phyloP scores from a whole-genome alignment of 805 yeast species.

The Teunomyces atbi region DNA sequence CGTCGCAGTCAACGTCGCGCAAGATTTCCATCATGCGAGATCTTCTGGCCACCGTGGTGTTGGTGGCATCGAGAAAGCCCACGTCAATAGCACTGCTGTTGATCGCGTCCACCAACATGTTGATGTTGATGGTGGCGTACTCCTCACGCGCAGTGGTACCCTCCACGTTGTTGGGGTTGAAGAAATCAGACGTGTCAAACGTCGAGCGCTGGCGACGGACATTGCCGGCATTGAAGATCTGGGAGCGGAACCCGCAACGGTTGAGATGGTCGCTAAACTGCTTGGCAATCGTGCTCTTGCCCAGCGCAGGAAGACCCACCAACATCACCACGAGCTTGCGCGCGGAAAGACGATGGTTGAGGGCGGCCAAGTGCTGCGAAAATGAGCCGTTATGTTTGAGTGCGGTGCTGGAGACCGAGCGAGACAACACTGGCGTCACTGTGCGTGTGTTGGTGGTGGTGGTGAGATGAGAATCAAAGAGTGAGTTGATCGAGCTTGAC shows the following conservation, averaged over 20 bases:
- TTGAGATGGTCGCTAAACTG: conserved; percentile 32
- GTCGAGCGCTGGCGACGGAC: conserved; percentile 37
- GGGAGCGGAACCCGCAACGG: conserved; percentile 18
- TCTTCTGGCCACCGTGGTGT: conserved; percentile 37
- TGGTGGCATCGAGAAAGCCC: conserved; percentile 45
- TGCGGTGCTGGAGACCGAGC: conserved; percentile 11
- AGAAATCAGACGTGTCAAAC: conserved; percentile 35
- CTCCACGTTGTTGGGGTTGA: conserved; percentile 33
- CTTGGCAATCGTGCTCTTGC: conserved; percentile 38
- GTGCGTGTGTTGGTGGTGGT: conserved; percentile 10
- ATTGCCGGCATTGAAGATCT: conserved; percentile 52
- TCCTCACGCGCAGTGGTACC: conserved; percentile 33
- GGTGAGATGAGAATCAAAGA: conserved; percentile 20
- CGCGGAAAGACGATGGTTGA: conserved; percentile 9
- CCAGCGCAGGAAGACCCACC: conserved; percentile 44
- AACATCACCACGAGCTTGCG: conserved; percentile 27
- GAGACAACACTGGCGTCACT: conserved; percentile 17
- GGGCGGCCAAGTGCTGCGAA: background rate
- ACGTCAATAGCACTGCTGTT: conserved; percentile 24
- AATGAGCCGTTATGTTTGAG: background rate
- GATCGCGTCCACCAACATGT: conserved; percentile 31
- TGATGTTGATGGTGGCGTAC: conserved; percentile 35
- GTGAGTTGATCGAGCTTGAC: conserved; percentile 28
- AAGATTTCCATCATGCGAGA: conserved; percentile 24
- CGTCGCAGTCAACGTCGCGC: conserved; percentile 32